Percentiles rank a stretch among this genome's conserved stretches.
phyloP scores from a whole-genome alignment of 192 early-diverging fungal genomes.

The Backusella parvicylindrica region DNA sequence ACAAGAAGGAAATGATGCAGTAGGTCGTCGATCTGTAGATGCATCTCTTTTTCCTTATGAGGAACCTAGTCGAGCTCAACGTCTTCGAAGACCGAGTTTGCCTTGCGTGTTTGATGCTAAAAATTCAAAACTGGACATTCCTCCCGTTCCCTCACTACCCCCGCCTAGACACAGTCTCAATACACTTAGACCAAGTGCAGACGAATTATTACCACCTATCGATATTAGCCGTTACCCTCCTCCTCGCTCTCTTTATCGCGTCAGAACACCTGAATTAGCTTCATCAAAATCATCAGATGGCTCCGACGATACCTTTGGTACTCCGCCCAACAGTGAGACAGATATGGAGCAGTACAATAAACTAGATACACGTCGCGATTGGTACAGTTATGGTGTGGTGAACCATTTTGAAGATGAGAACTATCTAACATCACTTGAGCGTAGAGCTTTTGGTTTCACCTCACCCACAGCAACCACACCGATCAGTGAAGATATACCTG shows the following conservation, averaged over 20 bases:
- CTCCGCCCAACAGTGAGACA: not conserved
- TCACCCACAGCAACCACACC: not conserved
- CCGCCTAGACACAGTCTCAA: not conserved
- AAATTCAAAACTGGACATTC: constrained; percentile 10
- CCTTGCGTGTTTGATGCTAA: constrained; percentile 31
- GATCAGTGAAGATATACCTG: constrained; percentile 7
- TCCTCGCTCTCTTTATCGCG: not conserved
- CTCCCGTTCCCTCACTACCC: constrained; percentile 4
- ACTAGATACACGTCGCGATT: constrained; percentile 8
- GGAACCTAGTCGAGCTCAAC: constrained; percentile 4
- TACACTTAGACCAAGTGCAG: not conserved
- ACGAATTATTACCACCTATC: not conserved
- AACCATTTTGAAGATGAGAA: constrained; percentile 26
- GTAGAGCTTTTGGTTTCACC: constrained; percentile 21
- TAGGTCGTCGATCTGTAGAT: constrained; percentile 14
- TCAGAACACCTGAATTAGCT: constrained; percentile 15
- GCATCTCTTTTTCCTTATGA: not conserved
- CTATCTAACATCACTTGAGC: constrained; percentile 30
- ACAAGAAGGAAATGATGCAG: constrained; percentile 5
- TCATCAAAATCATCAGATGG: constrained; percentile 10
- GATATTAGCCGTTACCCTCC: not conserved
- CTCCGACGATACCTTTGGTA: not conserved
- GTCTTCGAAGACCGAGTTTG: constrained; percentile 30
- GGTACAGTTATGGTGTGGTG: constrained; percentile 23
- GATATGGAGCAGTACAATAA: not conserved